phyloP scores from a whole-genome alignment of 768 basidiomycete species.

The Rhodotorula kratochvilovae region DNA sequence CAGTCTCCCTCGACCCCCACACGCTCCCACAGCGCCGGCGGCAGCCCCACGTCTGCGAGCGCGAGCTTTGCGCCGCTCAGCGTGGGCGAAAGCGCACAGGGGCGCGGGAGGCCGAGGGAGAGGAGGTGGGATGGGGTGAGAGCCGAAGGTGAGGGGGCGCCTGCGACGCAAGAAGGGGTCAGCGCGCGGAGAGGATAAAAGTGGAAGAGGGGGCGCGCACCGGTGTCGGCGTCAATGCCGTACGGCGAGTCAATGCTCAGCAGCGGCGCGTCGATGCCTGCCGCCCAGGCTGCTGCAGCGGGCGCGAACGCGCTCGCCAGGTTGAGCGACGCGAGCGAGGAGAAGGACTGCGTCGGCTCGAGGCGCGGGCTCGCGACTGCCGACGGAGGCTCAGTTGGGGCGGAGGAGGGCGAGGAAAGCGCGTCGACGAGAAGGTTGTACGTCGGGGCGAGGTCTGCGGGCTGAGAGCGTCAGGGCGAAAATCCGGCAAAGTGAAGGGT shows the following conservation, averaged over 20 bases:
- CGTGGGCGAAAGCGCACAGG: neutral
- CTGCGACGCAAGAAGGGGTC: neutral
- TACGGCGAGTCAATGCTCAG: constrained; percentile 5
- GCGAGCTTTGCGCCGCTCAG: neutral
- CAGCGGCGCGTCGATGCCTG: neutral
- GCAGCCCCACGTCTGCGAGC: constrained; percentile 10
- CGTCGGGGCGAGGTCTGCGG: constrained; percentile 17
- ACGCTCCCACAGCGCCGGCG: constrained; percentile 15
- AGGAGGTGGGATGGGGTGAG: constrained; percentile 7
- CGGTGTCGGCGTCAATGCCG: constrained; percentile 6
- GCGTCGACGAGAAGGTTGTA: constrained; percentile 25
- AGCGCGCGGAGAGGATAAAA: neutral
- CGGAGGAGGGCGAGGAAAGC: neutral
- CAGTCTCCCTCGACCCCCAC: constrained; percentile 16
- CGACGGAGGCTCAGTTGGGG: neutral
- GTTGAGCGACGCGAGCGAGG: neutral
- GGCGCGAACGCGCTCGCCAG: neutral
- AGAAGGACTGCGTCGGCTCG: neutral
- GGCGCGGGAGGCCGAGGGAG: constrained; percentile 16
- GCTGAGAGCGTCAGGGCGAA: neutral
- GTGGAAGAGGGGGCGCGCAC: neutral
- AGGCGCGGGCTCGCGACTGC: neutral
- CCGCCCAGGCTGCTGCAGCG: neutral
- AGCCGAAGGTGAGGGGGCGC: neutral
- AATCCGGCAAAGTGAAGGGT: too few relatives aligned